phyloP scores from a whole-genome alignment of 345 rosid genomes.

The Pelargonium nanum region DNA sequence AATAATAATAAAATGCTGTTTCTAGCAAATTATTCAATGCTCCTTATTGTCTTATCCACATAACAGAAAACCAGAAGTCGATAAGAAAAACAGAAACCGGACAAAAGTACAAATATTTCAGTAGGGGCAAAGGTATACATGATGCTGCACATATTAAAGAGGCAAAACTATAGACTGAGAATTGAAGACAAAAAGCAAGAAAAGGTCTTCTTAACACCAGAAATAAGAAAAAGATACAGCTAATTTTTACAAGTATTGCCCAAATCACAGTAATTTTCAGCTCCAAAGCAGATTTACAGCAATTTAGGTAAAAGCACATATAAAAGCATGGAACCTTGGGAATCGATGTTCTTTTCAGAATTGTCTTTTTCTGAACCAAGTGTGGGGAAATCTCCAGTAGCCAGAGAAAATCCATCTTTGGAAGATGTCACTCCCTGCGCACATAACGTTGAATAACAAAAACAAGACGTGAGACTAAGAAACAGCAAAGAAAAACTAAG shows the following conservation, averaged over 20 bases:
- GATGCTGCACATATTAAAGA: too few species aligned
- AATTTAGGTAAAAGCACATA: not conserved
- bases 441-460: slow-evolving; percentile 10
- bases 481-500: not conserved
- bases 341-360: slow-evolving; percentile 39
- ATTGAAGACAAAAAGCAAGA: too few species aligned
- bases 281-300: not conserved
- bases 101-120: too few species aligned
- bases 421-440: slow-evolving; percentile 58
- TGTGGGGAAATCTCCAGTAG: slow-evolving; percentile 89
- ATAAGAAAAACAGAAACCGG: too few species aligned
- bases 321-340: slow-evolving; percentile 45
- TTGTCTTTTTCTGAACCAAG: slow-evolving; percentile 79
- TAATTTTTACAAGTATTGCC: not conserved
- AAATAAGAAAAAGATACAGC: not conserved
- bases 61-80: not conserved
- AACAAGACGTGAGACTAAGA: slow-evolving; percentile 7
- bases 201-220: too few species aligned
- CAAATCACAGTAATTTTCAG: slow-evolving; percentile 4
- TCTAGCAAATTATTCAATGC: not conserved
- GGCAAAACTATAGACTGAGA: too few species aligned
- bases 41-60: not conserved
- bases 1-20: too few species aligned
- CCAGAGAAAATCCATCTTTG: slow-evolving; percentile 75
- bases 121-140: too few species aligned